A percentile compares a stretch with the other conserved stretches of the same genome.
Conservation (phyloP, 2,329 filamentous ascomycete genomes). For the Trichoderma breve region DNA sequence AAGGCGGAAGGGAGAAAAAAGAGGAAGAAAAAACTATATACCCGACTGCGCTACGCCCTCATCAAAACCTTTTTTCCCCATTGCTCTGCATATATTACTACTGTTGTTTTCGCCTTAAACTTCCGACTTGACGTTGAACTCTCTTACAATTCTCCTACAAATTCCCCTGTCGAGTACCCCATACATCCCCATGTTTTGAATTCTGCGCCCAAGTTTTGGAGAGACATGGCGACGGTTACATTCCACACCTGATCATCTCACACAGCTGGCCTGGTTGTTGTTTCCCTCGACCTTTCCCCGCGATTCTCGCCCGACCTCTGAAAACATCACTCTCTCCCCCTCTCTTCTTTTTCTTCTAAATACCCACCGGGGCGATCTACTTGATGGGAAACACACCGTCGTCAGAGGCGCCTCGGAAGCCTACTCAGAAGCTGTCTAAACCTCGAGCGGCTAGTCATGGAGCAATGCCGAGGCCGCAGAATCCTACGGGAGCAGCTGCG, state of each 20-base stretch:
- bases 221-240: conserved; percentile 14
- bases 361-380: background rate
- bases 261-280: conserved; percentile 10
- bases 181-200: conserved; percentile 9
- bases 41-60: conserved; percentile 12
- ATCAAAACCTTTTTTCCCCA: background rate
- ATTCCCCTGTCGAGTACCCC: conserved; percentile 8
- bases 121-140: background rate
- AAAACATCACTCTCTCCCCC: background rate
- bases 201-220: background rate
- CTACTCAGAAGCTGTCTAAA: conserved; percentile 52
- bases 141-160: conserved; percentile 15
- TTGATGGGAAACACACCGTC: conserved; percentile 54
- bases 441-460: conserved; percentile 43
- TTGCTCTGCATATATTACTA: background rate
- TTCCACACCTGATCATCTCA: conserved; percentile 10
- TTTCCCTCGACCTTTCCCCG: background rate
- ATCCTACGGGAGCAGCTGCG: conserved; percentile 16
- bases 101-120: background rate
- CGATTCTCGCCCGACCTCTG: background rate
- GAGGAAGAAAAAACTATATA: conserved; percentile 1
- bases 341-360: background rate
- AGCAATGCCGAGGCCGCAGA: conserved; percentile 41
- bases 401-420: conserved; percentile 40
- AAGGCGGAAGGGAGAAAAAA: background rate